These are phyloP conservation scores for Debaryomycetaceae sp. DNA, from an alignment of 1,139 yeast species.

Conservation along the genomic window DNA sequence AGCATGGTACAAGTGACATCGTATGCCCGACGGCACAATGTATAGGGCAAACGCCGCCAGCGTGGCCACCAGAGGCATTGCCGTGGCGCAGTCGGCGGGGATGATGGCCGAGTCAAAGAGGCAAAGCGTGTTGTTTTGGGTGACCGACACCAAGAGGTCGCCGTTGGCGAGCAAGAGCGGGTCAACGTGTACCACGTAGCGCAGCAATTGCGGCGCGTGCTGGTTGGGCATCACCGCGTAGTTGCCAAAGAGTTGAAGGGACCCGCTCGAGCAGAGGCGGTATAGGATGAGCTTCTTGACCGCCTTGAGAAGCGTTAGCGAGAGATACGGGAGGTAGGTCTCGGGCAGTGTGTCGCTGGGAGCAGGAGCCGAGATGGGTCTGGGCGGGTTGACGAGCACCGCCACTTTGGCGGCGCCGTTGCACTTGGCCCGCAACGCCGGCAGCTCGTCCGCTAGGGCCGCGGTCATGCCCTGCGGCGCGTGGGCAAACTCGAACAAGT, in stretches of 20 bases:
- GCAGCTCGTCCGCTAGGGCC: conserved; percentile 19
- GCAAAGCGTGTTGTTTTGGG: conserved; percentile 21
- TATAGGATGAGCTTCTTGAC: conserved; percentile 51
- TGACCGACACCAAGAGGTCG: conserved; percentile 36
- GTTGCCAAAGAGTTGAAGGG: conserved; percentile 51
- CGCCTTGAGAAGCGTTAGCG: conserved; percentile 57
- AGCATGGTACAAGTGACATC: conserved; percentile 57
- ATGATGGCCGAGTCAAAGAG: conserved; percentile 28
- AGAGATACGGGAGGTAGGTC: conserved; percentile 38
- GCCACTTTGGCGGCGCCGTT: conserved; percentile 26
- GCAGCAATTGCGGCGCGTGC: conserved; percentile 4
- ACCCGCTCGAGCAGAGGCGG: conserved; percentile 37
- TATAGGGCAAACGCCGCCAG: conserved; percentile 44
- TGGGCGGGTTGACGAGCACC: conserved; percentile 23
- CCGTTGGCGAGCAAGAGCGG: conserved; percentile 53
- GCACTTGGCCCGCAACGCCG: conserved; percentile 29
- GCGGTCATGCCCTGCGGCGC: conserved; percentile 10
- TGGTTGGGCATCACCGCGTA: conserved; percentile 31
- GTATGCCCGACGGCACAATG: conserved; percentile 70
- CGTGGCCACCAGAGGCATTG: not conserved
- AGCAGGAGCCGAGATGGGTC: conserved; percentile 9
- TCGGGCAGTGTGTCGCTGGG: conserved; percentile 3
- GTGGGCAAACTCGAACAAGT: conserved; percentile 49
- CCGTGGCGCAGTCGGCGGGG: conserved; percentile 6
- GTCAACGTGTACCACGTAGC: conserved; percentile 43